Evolutionary conservation across 2,329 filamentous ascomycete species (phyloP), one percentile per base, ranked within the genome.

Genomic region (Myriosclerotinia scirpicola): DNA sequence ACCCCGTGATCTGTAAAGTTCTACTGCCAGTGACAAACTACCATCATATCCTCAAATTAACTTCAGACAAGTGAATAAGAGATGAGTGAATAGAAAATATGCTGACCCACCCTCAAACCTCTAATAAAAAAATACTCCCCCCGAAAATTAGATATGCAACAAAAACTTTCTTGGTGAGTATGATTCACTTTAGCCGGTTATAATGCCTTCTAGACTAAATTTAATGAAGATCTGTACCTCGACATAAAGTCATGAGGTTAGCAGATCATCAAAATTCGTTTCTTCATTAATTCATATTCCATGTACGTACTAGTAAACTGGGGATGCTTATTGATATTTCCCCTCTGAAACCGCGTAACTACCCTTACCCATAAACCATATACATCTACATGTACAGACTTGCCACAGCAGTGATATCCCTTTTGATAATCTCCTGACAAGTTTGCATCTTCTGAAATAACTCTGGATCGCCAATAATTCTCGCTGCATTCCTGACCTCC

Each of bases 361-460:
- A 9, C 2, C 5, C 50, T 36, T 58, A 40, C n/a, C 30, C 54
- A 14, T 40, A 22, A 56, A 14, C 44, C 15, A 22, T 30, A n/a
- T 42, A 50, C 20, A 50, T 22, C 34, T 83, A 96, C 90, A 96
- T 93, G 76, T 96, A 96, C 75, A 96, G 79, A 77, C 89, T 92
- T 17, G 93, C 92, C 50, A 93, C 92, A 22, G 93, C 93, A 30
- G 92, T 96, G 64, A 97, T 95, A 77, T 97, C 95, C 75, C 95
- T 83, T 84, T 97, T 96, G 77, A 99, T 99, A 85, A 97, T 85
- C 82, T 99, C 95, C 84, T 98, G 94, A 72, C 94, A 96, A 70
- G 88, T 88, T 80, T 96, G 90, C 94, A 99, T 99, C 85, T 99
- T 99, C 72, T 89, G 87, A 78, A 96, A 97, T 72, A 99, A 80